A percentile compares a stretch with the other conserved stretches of the same genome.
phyloP scores from a whole-genome alignment of 768 basidiomycete genomes.

The Cubamyces lactineus region DNA sequence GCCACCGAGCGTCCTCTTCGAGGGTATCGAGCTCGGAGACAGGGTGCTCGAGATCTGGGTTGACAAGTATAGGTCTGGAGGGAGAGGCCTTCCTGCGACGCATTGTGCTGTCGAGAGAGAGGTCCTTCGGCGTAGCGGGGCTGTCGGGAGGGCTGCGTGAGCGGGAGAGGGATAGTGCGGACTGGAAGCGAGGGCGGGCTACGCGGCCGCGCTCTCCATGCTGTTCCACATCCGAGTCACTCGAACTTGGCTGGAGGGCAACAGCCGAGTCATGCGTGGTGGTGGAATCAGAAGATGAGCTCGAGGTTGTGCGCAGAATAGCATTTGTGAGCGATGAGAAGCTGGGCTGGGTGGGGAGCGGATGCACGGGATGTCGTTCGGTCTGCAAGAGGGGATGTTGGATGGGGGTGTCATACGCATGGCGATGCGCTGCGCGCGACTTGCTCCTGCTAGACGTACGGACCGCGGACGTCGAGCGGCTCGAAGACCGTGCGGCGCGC shows the following conservation, averaged over 20 bases:
- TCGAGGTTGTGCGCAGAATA: slow-evolving; percentile 32
- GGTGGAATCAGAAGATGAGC: slow-evolving; percentile 25
- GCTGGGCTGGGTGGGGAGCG: slow-evolving; percentile 23
- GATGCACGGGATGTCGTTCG: slow-evolving; percentile 18
- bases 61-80: slow-evolving; percentile 4
- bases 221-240: slow-evolving; percentile 8
- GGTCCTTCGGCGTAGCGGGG: slow-evolving; percentile 46
- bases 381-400: slow-evolving; percentile 24
- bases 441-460: slow-evolving; percentile 44
- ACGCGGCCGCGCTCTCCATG: slow-evolving; percentile 23
- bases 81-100: slow-evolving; percentile 26
- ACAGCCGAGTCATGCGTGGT: slow-evolving; percentile 20
- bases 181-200: slow-evolving; percentile 11
- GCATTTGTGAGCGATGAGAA: slow-evolving; percentile 30
- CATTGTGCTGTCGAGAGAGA: slow-evolving; percentile 12
- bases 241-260: slow-evolving; percentile 18
- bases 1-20: slow-evolving; percentile 20
- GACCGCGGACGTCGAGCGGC: slow-evolving; percentile 43
- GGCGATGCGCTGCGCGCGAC: slow-evolving; percentile 39
- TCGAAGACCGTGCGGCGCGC: slow-evolving; percentile 47
- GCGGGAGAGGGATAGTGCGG: slow-evolving; percentile 38
- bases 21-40: slow-evolving; percentile 16
- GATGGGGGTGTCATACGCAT: slow-evolving; percentile 30
- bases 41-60: slow-evolving; percentile 13
- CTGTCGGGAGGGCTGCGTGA: slow-evolving; percentile 53